These are phyloP conservation scores for Picea abies DNA, from an alignment of 83 land plant species.

Conservation along the genomic window DNA sequence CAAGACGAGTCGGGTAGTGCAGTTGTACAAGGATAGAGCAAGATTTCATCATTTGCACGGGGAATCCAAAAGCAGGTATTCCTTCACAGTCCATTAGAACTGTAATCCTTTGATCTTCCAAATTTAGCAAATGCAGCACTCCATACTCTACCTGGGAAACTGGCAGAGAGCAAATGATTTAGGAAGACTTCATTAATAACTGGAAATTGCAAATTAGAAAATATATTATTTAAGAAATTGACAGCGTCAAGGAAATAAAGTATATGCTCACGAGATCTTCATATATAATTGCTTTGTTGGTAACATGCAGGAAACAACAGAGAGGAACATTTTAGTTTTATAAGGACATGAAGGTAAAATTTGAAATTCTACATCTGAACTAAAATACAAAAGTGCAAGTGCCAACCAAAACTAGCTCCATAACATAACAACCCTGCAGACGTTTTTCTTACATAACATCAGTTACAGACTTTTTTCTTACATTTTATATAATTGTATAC, in stretches of 20 bases:
- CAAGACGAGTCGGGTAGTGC: constrained; percentile 87
- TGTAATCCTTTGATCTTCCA: constrained; percentile 70
- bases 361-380: too few species aligned
- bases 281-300: not conserved
- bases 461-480: too few species aligned
- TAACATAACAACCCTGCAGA: not conserved
- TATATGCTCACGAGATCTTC: not conserved
- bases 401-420: not conserved
- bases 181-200: not conserved
- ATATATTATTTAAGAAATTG: not conserved
- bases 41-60: constrained; percentile 85
- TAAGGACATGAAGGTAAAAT: not conserved
- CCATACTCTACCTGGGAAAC: constrained; percentile 97
- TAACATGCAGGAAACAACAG: not conserved
- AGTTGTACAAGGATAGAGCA: constrained; percentile 79
- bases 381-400: not conserved
- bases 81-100: constrained; percentile 91
- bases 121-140: constrained; percentile 46
- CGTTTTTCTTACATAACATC: too few species aligned
- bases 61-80: constrained; percentile 69
- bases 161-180: constrained; percentile 28
- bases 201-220: not conserved
- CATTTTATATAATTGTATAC: too few species aligned
- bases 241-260: not conserved
- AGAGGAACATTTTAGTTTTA: not conserved